Evolutionary conservation across 73 alveolate genomes (phyloP).

Genomic region (Symbiodinium pilosum): DNA sequence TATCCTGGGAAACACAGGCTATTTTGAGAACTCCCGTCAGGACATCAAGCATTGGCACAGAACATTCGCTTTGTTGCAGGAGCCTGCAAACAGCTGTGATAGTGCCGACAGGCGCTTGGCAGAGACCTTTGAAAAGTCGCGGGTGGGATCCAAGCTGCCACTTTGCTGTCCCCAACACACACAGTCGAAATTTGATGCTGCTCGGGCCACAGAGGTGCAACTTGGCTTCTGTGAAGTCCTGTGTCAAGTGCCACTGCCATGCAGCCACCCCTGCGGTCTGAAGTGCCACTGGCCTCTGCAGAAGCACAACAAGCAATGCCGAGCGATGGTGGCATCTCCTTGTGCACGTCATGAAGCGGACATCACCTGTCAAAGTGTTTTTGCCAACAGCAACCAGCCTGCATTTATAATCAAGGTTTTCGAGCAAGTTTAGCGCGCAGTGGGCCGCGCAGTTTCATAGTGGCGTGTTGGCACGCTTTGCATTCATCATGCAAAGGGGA

Average conservation of each 20-base stretch:
- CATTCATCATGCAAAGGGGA: too few relatives aligned
- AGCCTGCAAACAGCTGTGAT: background rate
- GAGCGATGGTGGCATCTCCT: constrained; percentile 18
- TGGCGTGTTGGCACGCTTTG: too few relatives aligned
- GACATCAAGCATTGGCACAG: constrained; percentile 73
- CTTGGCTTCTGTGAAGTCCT: constrained; percentile 47
- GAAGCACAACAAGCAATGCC: constrained; percentile 53
- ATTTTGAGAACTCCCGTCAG: constrained; percentile 46
- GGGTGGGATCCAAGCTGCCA: constrained; percentile 66
- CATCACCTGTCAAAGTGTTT: constrained; percentile 13
- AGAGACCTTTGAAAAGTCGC: background rate
- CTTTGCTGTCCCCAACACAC: constrained; percentile 68
- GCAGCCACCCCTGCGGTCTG: constrained; percentile 40
- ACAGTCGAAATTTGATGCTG: constrained; percentile 10
- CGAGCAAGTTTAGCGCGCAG: too few relatives aligned
- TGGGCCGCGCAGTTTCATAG: too few relatives aligned
- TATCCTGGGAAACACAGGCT: constrained; percentile 96
- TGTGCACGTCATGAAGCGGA: constrained; percentile 44
- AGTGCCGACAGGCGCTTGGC: background rate
- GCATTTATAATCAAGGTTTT: too few relatives aligned
- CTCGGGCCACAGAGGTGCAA: background rate
- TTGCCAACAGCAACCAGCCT: background rate
- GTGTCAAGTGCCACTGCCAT: constrained; percentile 36
- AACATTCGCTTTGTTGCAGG: constrained; percentile 43
- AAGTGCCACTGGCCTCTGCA: constrained; percentile 63